Evolutionary conservation across 805 yeast genomes (phyloP).

Genomic region (Kluyveromyces wickerhamii): DNA sequence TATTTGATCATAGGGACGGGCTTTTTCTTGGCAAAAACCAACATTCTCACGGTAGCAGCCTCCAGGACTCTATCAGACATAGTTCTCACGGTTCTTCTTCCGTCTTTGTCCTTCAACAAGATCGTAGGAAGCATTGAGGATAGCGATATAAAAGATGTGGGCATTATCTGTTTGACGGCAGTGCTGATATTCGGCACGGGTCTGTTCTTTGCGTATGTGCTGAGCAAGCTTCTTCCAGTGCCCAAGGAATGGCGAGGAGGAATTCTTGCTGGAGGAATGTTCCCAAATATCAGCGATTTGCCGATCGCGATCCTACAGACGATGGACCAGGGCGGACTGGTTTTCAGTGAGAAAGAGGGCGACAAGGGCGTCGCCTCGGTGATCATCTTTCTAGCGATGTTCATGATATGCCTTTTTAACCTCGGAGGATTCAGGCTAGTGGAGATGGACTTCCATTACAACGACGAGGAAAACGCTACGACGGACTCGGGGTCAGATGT

Average conservation of each 20-base stretch:
- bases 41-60: constrained; percentile 55
- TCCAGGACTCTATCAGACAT: constrained; percentile 56
- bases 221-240: constrained; percentile 31
- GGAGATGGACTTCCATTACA: constrained; percentile 52
- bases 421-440: constrained; percentile 67
- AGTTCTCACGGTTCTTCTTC: constrained; percentile 54
- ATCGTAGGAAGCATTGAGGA: constrained; percentile 54
- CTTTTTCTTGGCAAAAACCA: constrained; percentile 46
- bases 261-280: constrained; percentile 56
- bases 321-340: constrained; percentile 45
- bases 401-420: constrained; percentile 59
- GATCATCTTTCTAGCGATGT: constrained; percentile 65
- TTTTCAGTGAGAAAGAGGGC: constrained; percentile 52
- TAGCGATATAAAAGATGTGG: constrained; percentile 60
- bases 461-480: constrained; percentile 18
- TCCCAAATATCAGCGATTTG: constrained; percentile 68
- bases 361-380: constrained; percentile 77
- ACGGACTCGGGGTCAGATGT: constrained; percentile 12
- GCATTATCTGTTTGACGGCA: constrained; percentile 50
- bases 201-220: constrained; percentile 35
- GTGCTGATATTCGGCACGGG: constrained; percentile 46
- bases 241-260: constrained; percentile 72
- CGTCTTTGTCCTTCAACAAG: constrained; percentile 57
- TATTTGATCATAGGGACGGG: constrained; percentile 68
- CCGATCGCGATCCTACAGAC: constrained; percentile 74